Evolutionary conservation across 2,329 filamentous ascomycete species (phyloP).

Genomic region (Calonectria montana): DNA sequence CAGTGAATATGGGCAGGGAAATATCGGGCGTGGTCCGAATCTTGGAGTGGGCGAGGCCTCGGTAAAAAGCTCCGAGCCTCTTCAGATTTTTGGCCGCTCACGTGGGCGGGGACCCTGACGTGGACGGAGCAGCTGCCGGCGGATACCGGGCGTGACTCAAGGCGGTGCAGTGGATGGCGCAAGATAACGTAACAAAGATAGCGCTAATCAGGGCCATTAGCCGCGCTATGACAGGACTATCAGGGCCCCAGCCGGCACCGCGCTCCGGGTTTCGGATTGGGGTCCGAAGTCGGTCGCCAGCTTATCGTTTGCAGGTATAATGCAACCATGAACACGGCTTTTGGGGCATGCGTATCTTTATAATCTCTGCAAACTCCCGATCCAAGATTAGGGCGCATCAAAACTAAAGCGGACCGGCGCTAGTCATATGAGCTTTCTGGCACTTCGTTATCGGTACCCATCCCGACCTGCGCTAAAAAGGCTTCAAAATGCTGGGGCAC

Average conservation of each 20-base stretch:
- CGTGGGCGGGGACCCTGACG: background rate
- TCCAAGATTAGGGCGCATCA: background rate
- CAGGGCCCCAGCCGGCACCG: background rate
- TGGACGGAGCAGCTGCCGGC: background rate
- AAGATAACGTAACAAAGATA: background rate
- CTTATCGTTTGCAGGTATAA: background rate
- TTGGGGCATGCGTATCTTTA: constrained; percentile 3
- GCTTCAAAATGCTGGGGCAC: background rate
- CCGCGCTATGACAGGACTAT: background rate
- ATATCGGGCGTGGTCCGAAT: constrained; percentile 19
- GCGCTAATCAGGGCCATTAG: constrained; percentile 7
- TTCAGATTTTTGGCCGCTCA: background rate
- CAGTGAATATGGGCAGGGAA: constrained; percentile 9
- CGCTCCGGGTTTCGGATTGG: constrained; percentile 9
- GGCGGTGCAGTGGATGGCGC: background rate
- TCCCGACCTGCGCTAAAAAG: background rate
- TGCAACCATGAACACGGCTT: background rate
- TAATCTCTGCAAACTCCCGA: background rate
- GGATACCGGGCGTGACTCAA: constrained; percentile 1
- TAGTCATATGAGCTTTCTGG: background rate
- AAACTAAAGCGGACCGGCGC: background rate
- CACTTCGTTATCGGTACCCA: background rate
- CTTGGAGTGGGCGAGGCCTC: background rate
- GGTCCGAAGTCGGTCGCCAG: constrained; percentile 3
- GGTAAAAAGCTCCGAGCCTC: constrained; percentile 19